Conservation (phyloP, 2,329 filamentous ascomycete species). For the Bertia moriformis region DNA sequence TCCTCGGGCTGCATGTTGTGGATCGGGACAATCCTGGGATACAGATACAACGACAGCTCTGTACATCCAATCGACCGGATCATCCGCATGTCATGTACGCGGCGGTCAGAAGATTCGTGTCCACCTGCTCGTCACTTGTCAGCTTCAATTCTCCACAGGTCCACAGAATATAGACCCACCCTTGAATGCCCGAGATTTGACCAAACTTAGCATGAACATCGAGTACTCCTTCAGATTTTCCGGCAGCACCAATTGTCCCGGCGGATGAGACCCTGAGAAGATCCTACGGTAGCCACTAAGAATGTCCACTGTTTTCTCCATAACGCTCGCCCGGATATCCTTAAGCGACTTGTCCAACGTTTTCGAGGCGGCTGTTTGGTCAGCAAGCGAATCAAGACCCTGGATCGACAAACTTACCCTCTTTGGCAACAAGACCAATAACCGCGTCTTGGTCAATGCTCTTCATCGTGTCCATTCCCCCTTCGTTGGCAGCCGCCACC, state of each 20-base stretch:
- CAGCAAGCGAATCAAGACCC: background rate
- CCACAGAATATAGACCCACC: slow-evolving; percentile 18
- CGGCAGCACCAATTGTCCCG: slow-evolving; percentile 83
- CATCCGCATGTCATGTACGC: slow-evolving; percentile 83
- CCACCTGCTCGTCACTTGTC: slow-evolving; percentile 36
- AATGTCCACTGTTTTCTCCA: slow-evolving; percentile 85
- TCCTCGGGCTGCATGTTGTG: slow-evolving; percentile 80
- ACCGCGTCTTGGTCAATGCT: slow-evolving; percentile 95
- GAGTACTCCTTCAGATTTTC: slow-evolving; percentile 91
- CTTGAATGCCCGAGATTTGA: slow-evolving; percentile 89
- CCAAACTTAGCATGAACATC: slow-evolving; percentile 83
- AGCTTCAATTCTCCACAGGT: too few species aligned
- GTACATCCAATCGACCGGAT: slow-evolving; percentile 73
- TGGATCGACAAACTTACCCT: slow-evolving; percentile 64
- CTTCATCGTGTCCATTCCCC: slow-evolving; percentile 71
- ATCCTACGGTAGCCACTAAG: slow-evolving; percentile 86
- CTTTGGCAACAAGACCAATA: slow-evolving; percentile 75
- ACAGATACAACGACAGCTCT: slow-evolving; percentile 82
- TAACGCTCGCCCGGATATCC: slow-evolving; percentile 69
- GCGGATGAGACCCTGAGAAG: slow-evolving; percentile 62
- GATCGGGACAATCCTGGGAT: slow-evolving; percentile 80
- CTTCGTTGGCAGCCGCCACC: slow-evolving; percentile 81
- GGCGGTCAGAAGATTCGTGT: slow-evolving; percentile 75
- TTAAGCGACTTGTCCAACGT: slow-evolving; percentile 38
- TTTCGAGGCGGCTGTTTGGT: background rate